These are phyloP conservation scores for Alternaria dauci DNA, from an alignment of 2,329 filamentous ascomycete genomes.

Conservation along the genomic window DNA sequence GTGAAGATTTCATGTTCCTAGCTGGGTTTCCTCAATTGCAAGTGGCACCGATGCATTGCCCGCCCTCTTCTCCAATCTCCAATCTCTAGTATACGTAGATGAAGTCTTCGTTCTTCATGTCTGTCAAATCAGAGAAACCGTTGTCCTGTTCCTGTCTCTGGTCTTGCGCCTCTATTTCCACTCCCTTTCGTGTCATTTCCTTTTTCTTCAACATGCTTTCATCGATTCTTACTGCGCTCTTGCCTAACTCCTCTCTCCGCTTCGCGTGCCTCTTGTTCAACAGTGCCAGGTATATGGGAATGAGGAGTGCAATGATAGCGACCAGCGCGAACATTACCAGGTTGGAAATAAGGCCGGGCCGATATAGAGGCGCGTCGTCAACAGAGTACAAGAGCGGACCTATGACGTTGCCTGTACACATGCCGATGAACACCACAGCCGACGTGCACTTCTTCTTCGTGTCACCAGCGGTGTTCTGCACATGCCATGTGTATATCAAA, in stretches of 20 bases:
- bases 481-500: conserved; percentile 49
- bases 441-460: conserved; percentile 51
- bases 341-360: conserved; percentile 45
- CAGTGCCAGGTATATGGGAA: conserved; percentile 42
- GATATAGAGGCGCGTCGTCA: conserved; percentile 46
- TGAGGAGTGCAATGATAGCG: conserved; percentile 38
- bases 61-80: not conserved
- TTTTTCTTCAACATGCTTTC: conserved; percentile 48
- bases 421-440: conserved; percentile 47
- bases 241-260: conserved; percentile 41
- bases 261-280: conserved; percentile 44
- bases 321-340: conserved; percentile 48
- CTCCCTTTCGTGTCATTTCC: conserved; percentile 23
- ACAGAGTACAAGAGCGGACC: conserved; percentile 49
- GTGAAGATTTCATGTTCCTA: not conserved
- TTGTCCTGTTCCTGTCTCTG: conserved; percentile 20
- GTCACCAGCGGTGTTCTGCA: conserved; percentile 50
- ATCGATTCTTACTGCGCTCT: conserved; percentile 39
- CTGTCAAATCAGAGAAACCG: conserved; percentile 31
- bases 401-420: conserved; percentile 51
- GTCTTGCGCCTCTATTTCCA: conserved; percentile 23
- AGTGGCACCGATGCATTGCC: not conserved
- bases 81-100: conserved; percentile 13
- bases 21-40: not conserved
- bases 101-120: conserved; percentile 34